Evolutionary conservation across 805 yeast species (phyloP).

Genomic region (Ogataea philodendri): DNA sequence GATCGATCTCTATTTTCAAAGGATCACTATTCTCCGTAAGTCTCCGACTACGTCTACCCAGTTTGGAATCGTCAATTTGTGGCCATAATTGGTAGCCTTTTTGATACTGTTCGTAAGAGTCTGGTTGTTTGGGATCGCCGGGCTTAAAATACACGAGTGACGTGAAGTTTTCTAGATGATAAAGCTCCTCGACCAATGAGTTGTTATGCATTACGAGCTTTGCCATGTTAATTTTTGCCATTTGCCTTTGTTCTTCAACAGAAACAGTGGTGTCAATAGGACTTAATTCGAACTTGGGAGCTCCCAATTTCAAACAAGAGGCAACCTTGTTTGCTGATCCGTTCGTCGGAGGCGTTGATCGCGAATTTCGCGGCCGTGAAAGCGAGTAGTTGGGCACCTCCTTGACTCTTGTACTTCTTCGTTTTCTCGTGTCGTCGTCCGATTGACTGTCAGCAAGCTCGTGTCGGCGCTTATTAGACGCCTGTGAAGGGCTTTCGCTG

Average conservation of each 20-base stretch:
- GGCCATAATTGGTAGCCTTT: constrained; percentile 41
- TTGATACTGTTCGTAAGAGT: constrained; percentile 33
- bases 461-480: constrained; percentile 7
- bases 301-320: constrained; percentile 8
- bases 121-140: constrained; percentile 35
- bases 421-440: constrained; percentile 3
- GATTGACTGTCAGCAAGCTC: constrained; percentile 8
- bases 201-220: constrained; percentile 47
- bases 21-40: constrained; percentile 26
- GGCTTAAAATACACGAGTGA: constrained; percentile 67
- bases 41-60: constrained; percentile 30
- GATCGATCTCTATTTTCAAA: constrained; percentile 24
- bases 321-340: constrained; percentile 1
- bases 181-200: constrained; percentile 55
- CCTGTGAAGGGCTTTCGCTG: not conserved
- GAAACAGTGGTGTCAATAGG: constrained; percentile 1
- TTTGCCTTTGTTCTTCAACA: constrained; percentile 9
- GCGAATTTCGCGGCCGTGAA: constrained; percentile 4
- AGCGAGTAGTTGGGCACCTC: constrained; percentile 8
- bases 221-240: constrained; percentile 35
- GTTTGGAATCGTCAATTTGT: constrained; percentile 20
- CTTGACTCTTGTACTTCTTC: constrained; percentile 8
- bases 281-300: not conserved
- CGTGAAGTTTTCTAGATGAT: constrained; percentile 59
- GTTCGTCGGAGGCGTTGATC: not conserved